Percentiles rank a stretch among this genome's conserved stretches.
Conservation (phyloP, 345 rosid genomes). For the Salix purpurea region DNA sequence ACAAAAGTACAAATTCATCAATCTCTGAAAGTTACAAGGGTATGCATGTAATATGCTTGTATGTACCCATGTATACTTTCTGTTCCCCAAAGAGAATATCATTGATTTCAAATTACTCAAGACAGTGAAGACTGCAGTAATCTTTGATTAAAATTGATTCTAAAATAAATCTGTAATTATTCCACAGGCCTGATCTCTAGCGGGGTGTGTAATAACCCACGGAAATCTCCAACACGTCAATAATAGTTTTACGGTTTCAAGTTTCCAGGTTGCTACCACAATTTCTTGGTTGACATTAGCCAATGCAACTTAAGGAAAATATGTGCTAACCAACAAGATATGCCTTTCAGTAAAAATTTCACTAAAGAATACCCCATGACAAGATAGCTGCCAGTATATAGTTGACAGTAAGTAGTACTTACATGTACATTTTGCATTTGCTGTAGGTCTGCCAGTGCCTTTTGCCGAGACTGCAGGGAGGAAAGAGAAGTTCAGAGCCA, state of each 20-base stretch:
- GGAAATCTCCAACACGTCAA: background rate
- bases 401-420: slow-evolving; percentile 26
- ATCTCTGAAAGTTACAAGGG: background rate
- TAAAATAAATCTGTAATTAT: background rate
- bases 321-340: background rate
- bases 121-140: background rate
- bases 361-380: background rate
- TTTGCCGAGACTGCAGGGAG: slow-evolving; percentile 78
- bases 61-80: background rate
- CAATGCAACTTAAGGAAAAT: background rate
- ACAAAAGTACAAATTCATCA: slow-evolving; percentile 5
- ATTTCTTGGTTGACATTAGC: background rate
- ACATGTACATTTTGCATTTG: slow-evolving; percentile 77
- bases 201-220: background rate
- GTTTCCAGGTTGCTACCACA: background rate
- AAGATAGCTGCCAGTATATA: slow-evolving; percentile 10
- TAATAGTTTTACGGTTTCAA: background rate
- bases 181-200: background rate
- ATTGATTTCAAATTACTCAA: background rate
- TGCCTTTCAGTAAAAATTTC: background rate
- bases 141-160: background rate
- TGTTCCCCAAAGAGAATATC: background rate
- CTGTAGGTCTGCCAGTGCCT: slow-evolving; percentile 70
- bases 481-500: slow-evolving; percentile 5
- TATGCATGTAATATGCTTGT: background rate